These are phyloP conservation scores for Angophora floribunda DNA, from an alignment of 345 rosid genomes.

Conservation along the genomic window DNA sequence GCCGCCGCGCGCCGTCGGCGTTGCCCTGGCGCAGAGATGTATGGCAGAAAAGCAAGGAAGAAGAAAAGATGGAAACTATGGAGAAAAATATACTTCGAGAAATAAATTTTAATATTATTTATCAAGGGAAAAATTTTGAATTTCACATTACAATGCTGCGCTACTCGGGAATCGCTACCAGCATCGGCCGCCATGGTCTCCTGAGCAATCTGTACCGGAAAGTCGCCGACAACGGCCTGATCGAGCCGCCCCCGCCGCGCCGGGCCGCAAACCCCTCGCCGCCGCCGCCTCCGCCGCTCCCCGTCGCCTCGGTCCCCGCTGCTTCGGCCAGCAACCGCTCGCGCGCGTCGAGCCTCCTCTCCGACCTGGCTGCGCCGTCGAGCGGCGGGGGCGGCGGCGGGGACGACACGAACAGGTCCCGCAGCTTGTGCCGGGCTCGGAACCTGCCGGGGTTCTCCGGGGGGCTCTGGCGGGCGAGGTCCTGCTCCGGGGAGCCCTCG, in stretches of 20 bases:
- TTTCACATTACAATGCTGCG: not conserved
- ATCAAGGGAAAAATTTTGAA: not conserved
- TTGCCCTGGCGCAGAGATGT: not conserved
- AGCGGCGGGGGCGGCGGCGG: slow-evolving; percentile 52
- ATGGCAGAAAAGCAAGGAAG: not conserved
- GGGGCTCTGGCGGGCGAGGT: not conserved
- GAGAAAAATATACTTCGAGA: not conserved
- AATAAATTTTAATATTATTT: not conserved
- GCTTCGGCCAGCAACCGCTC: slow-evolving; percentile 16
- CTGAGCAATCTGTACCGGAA: slow-evolving; percentile 58
- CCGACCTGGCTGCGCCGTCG: slow-evolving; percentile 19
- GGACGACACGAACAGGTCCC: slow-evolving; percentile 64
- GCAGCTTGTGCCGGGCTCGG: slow-evolving; percentile 49
- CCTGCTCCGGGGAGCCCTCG: slow-evolving; percentile 5
- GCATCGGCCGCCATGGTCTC: slow-evolving; percentile 85
- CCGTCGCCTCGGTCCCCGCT: not conserved
- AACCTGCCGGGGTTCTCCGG: slow-evolving; percentile 9
- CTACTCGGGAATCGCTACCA: slow-evolving; percentile 77
- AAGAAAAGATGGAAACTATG: not conserved
- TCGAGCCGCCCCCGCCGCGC: slow-evolving; percentile 27
- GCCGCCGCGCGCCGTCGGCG: not conserved
- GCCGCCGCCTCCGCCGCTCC: slow-evolving; percentile 5
- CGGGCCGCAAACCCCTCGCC: slow-evolving; percentile 3
- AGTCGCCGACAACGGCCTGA: slow-evolving; percentile 39
- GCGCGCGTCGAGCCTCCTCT: slow-evolving; percentile 7